Conservation (phyloP, 345 rosid species). For the Eucalyptus camaldulensis region DNA sequence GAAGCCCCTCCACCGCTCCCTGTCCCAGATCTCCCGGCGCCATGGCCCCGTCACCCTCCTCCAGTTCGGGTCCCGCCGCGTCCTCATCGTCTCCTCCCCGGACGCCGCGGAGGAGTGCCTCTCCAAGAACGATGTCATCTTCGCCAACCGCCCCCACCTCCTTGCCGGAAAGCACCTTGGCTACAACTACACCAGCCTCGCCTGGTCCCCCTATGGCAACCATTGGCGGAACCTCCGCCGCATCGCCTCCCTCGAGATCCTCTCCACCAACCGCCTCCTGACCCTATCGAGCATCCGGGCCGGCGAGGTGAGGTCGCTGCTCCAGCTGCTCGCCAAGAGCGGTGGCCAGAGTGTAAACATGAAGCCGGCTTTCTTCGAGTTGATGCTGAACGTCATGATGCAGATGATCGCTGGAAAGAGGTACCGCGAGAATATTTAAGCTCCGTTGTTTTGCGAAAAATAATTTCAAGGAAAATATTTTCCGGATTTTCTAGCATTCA, state of each 20-base stretch:
- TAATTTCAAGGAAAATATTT: accelerated
- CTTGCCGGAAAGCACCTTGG: neutral
- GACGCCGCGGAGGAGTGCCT: neutral
- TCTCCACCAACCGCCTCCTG: constrained; percentile 17
- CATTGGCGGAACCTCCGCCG: constrained; percentile 29
- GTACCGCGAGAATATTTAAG: neutral
- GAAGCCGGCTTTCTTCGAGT: constrained; percentile 19
- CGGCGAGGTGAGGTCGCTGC: constrained; percentile 4
- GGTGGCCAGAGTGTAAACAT: neutral
- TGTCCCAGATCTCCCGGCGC: neutral
- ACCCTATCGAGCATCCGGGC: neutral
- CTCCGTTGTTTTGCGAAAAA: accelerated
- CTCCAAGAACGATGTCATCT: too few species aligned
- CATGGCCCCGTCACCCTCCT: constrained; percentile 20
- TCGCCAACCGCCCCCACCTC: too few species aligned
- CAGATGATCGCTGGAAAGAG: constrained; percentile 33
- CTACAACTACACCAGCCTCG: constrained; percentile 13
- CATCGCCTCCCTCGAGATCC: constrained; percentile 7
- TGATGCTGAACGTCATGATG: constrained; percentile 30
- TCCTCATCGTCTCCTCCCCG: constrained; percentile 24
- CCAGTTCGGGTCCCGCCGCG: constrained; percentile 12
- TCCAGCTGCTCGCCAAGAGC: neutral
- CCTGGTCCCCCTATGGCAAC: constrained; percentile 23
- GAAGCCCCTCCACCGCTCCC: constrained; percentile 18
- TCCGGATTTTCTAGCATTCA: accelerated